phyloP scores from a whole-genome alignment of 148 eudicot genomes.

The Nepenthes mirabilis region DNA sequence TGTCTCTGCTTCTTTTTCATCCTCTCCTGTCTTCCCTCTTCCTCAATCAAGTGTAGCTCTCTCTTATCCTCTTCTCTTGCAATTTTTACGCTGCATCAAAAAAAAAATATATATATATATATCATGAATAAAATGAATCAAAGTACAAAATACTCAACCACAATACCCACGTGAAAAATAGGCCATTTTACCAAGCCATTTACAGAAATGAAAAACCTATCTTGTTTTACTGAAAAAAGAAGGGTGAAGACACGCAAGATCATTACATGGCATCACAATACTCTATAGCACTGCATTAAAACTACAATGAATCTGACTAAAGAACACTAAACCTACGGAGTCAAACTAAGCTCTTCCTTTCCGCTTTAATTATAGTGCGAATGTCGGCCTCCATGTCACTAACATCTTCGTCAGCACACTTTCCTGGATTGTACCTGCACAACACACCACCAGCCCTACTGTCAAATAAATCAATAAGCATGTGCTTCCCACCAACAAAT shows the following conservation, averaged over 20 bases:
- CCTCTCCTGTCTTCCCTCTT: conserved; percentile 59
- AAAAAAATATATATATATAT: no score
- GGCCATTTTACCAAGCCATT: no score
- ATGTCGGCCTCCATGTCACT: conserved; percentile 65
- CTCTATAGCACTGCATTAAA: neutral
- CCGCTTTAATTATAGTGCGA: conserved; percentile 43
- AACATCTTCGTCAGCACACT: conserved; percentile 25
- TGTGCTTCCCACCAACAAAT: neutral
- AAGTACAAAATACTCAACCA: no score
- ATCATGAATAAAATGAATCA: no score
- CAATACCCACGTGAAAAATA: neutral
- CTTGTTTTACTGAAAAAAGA: no score
- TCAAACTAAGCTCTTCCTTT: conserved; percentile 50
- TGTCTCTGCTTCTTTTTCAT: conserved; percentile 48
- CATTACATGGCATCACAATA: neutral
- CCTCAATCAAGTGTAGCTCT: conserved; percentile 44
- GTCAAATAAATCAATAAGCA: neutral
- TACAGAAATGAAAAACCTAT: no score
- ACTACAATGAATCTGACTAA: neutral
- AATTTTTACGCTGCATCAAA: conserved; percentile 46
- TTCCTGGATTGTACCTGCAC: conserved; percentile 47
- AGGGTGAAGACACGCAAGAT: no score
- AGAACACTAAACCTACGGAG: neutral
- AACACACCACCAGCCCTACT: neutral
- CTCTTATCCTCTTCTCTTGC: conserved; percentile 70